Evolutionary conservation across 2,329 filamentous ascomycete species (phyloP).

Genomic region (Penicillium sp.): DNA sequence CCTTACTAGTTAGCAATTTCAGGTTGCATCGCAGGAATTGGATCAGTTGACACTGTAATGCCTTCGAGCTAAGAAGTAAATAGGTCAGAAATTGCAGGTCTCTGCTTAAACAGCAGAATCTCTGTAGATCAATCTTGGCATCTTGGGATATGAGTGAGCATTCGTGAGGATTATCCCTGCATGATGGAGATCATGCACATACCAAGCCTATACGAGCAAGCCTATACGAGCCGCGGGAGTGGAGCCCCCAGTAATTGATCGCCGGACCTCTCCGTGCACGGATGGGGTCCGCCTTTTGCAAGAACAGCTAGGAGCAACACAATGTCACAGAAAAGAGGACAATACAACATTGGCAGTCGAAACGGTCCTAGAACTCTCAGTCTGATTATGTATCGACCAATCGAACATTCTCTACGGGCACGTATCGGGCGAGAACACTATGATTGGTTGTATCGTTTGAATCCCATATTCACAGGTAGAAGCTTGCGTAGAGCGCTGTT

Average conservation of each 20-base stretch:
- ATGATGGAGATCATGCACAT: background rate
- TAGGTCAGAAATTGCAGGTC: background rate
- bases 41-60: background rate
- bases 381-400: background rate
- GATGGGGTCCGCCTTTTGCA: background rate
- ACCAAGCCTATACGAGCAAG: background rate
- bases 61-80: background rate
- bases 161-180: background rate
- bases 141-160: background rate
- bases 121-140: background rate
- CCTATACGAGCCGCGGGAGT: background rate
- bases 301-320: background rate
- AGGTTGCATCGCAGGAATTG: background rate
- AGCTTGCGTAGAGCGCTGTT: no score
- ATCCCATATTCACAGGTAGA: no score
- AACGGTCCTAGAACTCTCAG: background rate
- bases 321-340: background rate
- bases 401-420: background rate
- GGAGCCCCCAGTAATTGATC: no score
- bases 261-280: no score
- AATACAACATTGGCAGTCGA: background rate
- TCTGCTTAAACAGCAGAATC: background rate
- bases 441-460: background rate
- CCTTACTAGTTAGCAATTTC: background rate
- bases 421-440: background rate